Evolutionary conservation across 306 rosid species (phyloP).

Genomic region (Sophora flavescens): DNA sequence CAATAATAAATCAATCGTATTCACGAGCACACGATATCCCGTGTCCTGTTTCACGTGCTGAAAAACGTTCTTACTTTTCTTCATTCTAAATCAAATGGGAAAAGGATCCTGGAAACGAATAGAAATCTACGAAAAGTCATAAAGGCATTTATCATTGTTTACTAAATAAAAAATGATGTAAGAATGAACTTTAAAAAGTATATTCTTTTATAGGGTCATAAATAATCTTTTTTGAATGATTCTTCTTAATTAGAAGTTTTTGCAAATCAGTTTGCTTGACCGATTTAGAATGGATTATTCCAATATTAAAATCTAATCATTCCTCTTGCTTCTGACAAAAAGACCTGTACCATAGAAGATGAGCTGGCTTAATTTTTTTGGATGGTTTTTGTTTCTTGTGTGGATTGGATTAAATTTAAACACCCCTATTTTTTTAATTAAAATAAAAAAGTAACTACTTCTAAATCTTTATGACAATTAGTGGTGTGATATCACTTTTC

Average conservation of each 20-base stretch:
- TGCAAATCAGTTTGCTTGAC: background rate
- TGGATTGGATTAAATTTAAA: too few relatives aligned
- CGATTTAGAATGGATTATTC: too few relatives aligned
- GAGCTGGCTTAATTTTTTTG: background rate
- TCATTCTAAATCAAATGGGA: too few relatives aligned
- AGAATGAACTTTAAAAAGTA: too few relatives aligned
- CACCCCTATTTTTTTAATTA: background rate
- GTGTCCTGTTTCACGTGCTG: background rate
- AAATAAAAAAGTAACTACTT: background rate
- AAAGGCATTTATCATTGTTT: too few relatives aligned
- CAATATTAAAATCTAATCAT: too few relatives aligned
- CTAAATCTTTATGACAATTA: background rate
- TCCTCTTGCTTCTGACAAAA: conserved; percentile 81
- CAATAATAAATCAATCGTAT: too few relatives aligned
- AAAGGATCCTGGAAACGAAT: too few relatives aligned
- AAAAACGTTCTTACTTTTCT: too few relatives aligned
- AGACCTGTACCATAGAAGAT: conserved; percentile 57
- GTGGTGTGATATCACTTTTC: background rate
- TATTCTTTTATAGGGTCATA: background rate
- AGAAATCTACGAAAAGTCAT: too few relatives aligned
- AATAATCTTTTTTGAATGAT: background rate
- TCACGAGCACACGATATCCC: background rate
- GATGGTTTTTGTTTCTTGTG: too few relatives aligned
- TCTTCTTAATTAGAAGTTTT: background rate
- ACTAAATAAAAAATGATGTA: too few relatives aligned